Conservation (phyloP, 768 basidiomycete genomes). For the Lyophyllum shimeji region DNA sequence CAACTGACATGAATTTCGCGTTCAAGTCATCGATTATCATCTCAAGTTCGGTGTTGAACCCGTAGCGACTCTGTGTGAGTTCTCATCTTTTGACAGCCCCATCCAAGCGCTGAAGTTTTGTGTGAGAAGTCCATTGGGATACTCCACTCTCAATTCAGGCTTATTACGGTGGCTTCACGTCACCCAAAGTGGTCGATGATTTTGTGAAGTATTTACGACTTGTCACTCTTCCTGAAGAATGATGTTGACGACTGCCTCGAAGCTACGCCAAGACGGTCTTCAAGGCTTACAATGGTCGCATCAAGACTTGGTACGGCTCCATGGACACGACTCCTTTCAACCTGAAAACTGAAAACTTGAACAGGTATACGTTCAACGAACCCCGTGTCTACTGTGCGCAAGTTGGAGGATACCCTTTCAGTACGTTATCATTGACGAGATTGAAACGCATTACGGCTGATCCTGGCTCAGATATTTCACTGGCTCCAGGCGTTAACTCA, state of each 20-base stretch:
- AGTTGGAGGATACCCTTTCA: constrained; percentile 40
- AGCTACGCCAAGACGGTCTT: constrained; percentile 53
- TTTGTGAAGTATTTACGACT: constrained; percentile 38
- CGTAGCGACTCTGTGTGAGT: constrained; percentile 49
- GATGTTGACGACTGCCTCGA: not conserved
- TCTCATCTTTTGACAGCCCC: not conserved
- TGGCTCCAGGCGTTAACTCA: constrained; percentile 41
- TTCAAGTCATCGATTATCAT: constrained; percentile 45
- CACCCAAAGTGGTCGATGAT: constrained; percentile 44
- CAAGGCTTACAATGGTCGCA: constrained; percentile 44
- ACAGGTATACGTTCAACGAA: constrained; percentile 55
- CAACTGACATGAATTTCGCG: not conserved
- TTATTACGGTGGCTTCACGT: constrained; percentile 51
- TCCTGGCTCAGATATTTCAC: constrained; percentile 28
- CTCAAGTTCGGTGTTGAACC: constrained; percentile 40
- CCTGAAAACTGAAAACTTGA: not conserved
- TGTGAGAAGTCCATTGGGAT: constrained; percentile 45
- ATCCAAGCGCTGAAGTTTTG: not conserved
- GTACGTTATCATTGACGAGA: constrained; percentile 21
- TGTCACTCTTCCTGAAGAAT: not conserved
- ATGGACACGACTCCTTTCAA: not conserved
- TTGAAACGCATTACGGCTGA: not conserved
- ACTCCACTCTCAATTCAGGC: constrained; percentile 45
- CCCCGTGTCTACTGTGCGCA: constrained; percentile 43
- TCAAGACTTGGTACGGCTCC: constrained; percentile 43